Conservation (phyloP, 768 basidiomycete species). For the Lactifluus volemus region DNA sequence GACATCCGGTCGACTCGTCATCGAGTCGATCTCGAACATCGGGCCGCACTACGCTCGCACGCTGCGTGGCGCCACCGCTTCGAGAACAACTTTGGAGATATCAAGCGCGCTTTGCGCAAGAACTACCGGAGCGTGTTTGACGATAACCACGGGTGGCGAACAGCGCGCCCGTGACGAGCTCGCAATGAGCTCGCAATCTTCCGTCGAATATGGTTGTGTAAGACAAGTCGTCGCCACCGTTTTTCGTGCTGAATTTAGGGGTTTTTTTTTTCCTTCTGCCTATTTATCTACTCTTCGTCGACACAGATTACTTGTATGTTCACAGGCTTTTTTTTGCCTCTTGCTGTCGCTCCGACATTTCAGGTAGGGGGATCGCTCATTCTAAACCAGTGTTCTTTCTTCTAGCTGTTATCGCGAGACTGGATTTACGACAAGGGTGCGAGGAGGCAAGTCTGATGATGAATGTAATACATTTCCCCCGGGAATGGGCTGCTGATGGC, state of each 20-base stretch:
- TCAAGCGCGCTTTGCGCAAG: conserved; percentile 35
- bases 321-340: too few species aligned
- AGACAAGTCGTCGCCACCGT: not conserved
- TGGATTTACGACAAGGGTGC: not conserved
- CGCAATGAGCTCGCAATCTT: conserved; percentile 59
- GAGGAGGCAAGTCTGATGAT: not conserved
- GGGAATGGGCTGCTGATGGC: not conserved
- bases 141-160: conserved; percentile 23
- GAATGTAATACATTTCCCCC: too few species aligned
- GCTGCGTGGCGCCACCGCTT: conserved; percentile 59
- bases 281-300: too few species aligned
- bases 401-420: not conserved
- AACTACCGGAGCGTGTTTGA: conserved; percentile 51
- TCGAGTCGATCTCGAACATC: conserved; percentile 16
- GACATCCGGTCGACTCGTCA: conserved; percentile 7
- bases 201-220: conserved; percentile 65
- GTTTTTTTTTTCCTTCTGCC: too few species aligned
- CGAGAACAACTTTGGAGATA: conserved; percentile 43
- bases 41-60: conserved; percentile 68
- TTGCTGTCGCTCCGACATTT: not conserved
- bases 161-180: conserved; percentile 25
- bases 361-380: too few species aligned
- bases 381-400: not conserved
- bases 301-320: conserved; percentile 1
- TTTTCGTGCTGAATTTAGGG: too few species aligned